Conservation (phyloP, 75 land plant genomes). For the Picea sitchensis region DNA sequence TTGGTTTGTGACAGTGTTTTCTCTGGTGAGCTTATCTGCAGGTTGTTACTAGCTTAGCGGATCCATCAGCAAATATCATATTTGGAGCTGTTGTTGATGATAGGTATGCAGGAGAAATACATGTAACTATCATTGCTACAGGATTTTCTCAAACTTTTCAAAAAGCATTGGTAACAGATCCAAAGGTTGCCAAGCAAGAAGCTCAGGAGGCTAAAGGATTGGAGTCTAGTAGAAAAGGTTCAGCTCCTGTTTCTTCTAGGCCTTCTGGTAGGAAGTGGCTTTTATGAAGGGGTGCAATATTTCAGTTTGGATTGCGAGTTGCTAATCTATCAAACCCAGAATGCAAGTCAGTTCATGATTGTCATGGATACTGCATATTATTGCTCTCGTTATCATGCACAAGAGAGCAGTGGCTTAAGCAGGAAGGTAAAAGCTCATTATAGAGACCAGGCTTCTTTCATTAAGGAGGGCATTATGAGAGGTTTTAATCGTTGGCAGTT, state of each 20-base stretch:
- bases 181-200: constrained; percentile 51
- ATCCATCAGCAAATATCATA: constrained; percentile 93
- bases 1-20: constrained; percentile 2
- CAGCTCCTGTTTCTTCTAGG: constrained; percentile 31
- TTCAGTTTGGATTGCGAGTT: constrained; percentile 1
- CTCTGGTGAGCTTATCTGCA: constrained; percentile 18
- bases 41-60: constrained; percentile 96
- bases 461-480: background rate
- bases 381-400: background rate
- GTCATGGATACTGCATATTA: background rate
- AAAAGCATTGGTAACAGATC: constrained; percentile 65
- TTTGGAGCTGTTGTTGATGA: constrained; percentile 98
- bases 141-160: constrained; percentile 94
- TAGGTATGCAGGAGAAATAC: constrained; percentile 82
- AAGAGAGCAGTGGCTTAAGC: background rate
- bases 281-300: constrained; percentile 8
- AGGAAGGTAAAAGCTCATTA: background rate
- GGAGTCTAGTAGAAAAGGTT: constrained; percentile 21
- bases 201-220: constrained; percentile 30
- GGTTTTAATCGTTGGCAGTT: background rate
- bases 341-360: constrained; percentile 1
- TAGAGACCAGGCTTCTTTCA: background rate
- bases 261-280: constrained; percentile 31
- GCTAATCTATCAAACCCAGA: background rate
- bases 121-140: constrained; percentile 93